Conservation (phyloP, 148 eudicot genomes). For the Chenopodium quinoa region DNA sequence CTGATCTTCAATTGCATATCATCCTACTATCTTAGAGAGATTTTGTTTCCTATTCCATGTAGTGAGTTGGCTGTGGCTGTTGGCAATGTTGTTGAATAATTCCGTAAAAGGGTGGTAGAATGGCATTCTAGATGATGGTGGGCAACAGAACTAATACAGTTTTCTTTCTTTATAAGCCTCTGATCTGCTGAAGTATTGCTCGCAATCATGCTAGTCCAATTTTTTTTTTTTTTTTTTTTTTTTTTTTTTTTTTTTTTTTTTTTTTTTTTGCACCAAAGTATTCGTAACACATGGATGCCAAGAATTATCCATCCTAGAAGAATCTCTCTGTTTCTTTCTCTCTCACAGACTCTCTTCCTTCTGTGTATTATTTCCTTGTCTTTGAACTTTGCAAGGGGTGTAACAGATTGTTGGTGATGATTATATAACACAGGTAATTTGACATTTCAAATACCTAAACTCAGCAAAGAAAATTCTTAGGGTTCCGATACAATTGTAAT, state of each 20-base stretch:
- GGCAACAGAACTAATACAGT: too few relatives aligned
- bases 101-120: too few relatives aligned
- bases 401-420: neutral
- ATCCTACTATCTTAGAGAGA: neutral
- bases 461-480: neutral
- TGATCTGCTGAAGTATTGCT: neutral
- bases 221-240: too few relatives aligned
- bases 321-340: neutral
- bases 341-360: neutral
- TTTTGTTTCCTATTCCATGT: neutral
- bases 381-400: neutral
- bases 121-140: too few relatives aligned
- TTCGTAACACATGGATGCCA: neutral
- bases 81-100: too few relatives aligned
- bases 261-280: too few relatives aligned
- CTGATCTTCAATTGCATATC: too few relatives aligned
- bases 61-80: too few relatives aligned
- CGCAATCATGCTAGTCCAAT: neutral
- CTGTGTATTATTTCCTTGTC: neutral
- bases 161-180: neutral
- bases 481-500: neutral
- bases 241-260: too few relatives aligned
- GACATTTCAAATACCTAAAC: neutral
- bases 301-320: neutral
- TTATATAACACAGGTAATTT: too few relatives aligned